These are phyloP conservation scores for Trifolium fragiferum DNA, from an alignment of 306 rosid species.

Conservation along the genomic window DNA sequence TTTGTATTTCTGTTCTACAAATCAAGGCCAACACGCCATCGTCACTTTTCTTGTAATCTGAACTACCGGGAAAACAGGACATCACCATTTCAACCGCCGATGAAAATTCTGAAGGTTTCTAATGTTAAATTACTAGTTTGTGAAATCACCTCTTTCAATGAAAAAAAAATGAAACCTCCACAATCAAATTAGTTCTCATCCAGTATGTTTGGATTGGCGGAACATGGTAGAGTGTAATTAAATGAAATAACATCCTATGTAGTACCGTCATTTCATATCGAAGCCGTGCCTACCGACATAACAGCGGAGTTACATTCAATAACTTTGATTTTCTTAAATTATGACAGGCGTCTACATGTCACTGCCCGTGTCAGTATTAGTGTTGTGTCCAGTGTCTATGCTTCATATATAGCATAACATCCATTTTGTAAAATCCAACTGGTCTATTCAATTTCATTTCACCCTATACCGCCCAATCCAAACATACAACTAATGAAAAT, in stretches of 20 bases:
- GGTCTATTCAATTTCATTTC: background rate
- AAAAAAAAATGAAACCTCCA: background rate
- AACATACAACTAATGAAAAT: background rate
- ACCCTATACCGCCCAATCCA: background rate
- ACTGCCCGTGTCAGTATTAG: background rate
- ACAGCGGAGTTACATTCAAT: too few relatives aligned
- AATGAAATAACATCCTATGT: background rate
- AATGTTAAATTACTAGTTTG: background rate
- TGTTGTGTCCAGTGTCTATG: background rate
- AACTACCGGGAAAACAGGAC: slow-evolving; percentile 11
- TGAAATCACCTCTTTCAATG: background rate
- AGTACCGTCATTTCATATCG: background rate
- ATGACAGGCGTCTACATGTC: background rate
- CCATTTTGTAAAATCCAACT: background rate
- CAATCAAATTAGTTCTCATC: background rate
- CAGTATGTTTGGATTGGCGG: background rate
- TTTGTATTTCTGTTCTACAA: background rate
- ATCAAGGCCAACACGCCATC: background rate
- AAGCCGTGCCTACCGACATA: background rate
- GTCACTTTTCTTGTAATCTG: slow-evolving; percentile 5
- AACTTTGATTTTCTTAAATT: background rate
- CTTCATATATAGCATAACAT: background rate
- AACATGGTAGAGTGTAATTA: background rate
- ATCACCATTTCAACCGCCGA: background rate
- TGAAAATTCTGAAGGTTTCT: background rate